phyloP scores from a whole-genome alignment of 192 early-diverging fungal genomes.

The Tieghemiomyces parasiticus region DNA sequence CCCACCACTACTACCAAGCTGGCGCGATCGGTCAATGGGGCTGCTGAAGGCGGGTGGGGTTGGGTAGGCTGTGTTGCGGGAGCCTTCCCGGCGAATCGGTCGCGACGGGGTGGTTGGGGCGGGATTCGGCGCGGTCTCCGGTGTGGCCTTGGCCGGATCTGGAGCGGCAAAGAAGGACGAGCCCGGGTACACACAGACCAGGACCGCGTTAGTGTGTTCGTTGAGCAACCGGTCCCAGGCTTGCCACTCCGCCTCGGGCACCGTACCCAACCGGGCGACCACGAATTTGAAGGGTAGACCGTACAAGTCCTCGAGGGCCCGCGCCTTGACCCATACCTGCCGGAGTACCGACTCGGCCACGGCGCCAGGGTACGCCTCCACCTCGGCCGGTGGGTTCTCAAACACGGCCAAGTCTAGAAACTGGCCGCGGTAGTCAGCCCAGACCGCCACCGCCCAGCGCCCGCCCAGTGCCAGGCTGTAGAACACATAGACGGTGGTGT shows the following conservation, averaged over 20 bases:
- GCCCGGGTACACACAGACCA: neutral
- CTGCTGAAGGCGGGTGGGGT: neutral
- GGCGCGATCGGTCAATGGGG: neutral
- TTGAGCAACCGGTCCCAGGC: conserved; percentile 1
- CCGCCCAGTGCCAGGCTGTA: neutral
- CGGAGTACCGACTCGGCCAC: neutral
- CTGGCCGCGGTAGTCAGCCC: conserved; percentile 7
- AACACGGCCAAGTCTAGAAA: conserved; percentile 4
- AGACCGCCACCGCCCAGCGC: conserved; percentile 5
- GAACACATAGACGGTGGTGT: conserved; percentile 6
- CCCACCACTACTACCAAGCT: neutral
- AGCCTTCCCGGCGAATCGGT: neutral
- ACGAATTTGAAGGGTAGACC: conserved; percentile 7
- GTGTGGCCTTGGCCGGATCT: neutral
- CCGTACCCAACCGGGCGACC: conserved; percentile 2
- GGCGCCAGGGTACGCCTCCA: too few species aligned
- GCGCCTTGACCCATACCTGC: conserved; percentile 1
- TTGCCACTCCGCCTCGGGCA: neutral
- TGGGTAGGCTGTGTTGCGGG: neutral
- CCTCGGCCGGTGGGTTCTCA: neutral
- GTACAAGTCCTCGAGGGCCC: neutral
- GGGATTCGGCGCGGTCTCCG: neutral
- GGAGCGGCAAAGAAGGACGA: conserved; percentile 8
- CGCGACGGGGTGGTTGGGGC: neutral
- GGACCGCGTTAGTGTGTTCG: neutral